These are phyloP conservation scores for Hygrophorus russula DNA, from an alignment of 768 basidiomycete species.

Conservation along the genomic window DNA sequence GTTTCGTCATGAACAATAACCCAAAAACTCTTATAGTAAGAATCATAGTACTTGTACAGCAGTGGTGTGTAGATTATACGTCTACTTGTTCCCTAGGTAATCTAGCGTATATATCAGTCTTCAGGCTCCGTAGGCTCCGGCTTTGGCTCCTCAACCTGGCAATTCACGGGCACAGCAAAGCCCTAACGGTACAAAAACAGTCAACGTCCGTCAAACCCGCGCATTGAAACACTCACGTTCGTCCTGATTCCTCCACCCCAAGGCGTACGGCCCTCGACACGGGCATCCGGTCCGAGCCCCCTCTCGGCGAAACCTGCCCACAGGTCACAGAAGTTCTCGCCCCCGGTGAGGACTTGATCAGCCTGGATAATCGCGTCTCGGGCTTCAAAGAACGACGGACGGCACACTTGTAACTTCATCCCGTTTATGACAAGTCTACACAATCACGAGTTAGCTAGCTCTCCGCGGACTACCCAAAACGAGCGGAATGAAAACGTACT, in stretches of 20 bases:
- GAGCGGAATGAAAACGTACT: slow-evolving; percentile 27
- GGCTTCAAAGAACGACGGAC: slow-evolving; percentile 83
- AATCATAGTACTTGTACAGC: too few species aligned
- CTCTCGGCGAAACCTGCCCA: slow-evolving; percentile 79
- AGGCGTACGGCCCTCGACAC: slow-evolving; percentile 64
- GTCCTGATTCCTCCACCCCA: slow-evolving; percentile 89
- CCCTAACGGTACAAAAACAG: too few species aligned
- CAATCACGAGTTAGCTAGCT: background rate
- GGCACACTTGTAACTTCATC: slow-evolving; percentile 94
- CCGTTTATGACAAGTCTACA: slow-evolving; percentile 68
- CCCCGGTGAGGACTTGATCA: slow-evolving; percentile 80
- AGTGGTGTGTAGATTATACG: too few species aligned
- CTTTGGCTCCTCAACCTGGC: too few species aligned
- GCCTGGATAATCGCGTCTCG: slow-evolving; percentile 87
- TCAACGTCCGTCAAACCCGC: too few species aligned
- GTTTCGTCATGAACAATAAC: too few species aligned
- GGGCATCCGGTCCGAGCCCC: slow-evolving; percentile 73
- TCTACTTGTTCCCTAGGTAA: too few species aligned
- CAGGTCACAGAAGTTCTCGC: slow-evolving; percentile 83
- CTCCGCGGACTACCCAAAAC: background rate
- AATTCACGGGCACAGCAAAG: too few species aligned
- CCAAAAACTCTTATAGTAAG: too few species aligned
- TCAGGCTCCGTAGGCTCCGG: background rate
- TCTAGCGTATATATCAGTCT: too few species aligned
- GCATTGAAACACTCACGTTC: slow-evolving; percentile 30